Evolutionary conservation across 495 filamentous ascomycete genomes (phyloP), one percentile per base, ranked within the genome.

Genomic region (Aspergillus taichungensis): DNA sequence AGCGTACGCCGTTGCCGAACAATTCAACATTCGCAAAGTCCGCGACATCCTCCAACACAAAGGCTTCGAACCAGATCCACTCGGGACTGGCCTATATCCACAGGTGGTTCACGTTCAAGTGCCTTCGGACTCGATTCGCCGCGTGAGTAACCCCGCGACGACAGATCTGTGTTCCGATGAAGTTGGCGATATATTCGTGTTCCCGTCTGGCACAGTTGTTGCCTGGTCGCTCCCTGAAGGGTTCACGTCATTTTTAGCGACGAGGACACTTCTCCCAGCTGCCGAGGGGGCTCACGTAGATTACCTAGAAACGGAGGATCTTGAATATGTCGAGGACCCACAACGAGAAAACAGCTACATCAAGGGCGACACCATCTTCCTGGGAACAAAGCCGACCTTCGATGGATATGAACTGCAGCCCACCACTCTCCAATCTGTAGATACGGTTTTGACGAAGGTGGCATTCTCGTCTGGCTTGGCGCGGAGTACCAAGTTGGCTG

Each of bases 391-490:
- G 54, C 45, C 60, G 3, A 50, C 42, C 18, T 40, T 33, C 7
- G 39, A 54, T 13, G 45, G 46, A 13, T 31, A 45, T 8, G 52
- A 50, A 10, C 12, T 39, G 18, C 46, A 54, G 30, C 44, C 42
- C 14, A 11, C 50, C 39, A 39, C 32, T 14, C 62, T 63, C 31
- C 62, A 69, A 45, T 72, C 73, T 12, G 70, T 85, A 29, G 84
- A 92, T 57, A 87, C 85, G 1, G 83, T 89, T 1, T 74, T 96
- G 28, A 87, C 88, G 27, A 95, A 98, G 57, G 87, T 98, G 40
- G 92, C 92, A 11, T 98, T 98, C 60, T 95, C 88, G 3, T 95
- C 88, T 0, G 92, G 92, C 5, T 72, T 98, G n/a, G 90, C 92
- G 24, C 76, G 92, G 37, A 88, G 83, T 41, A 95, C 92, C n/a